These are phyloP conservation scores for Stevia rebaudiana DNA, from an alignment of 140 eudicot species.

Conservation along the genomic window DNA sequence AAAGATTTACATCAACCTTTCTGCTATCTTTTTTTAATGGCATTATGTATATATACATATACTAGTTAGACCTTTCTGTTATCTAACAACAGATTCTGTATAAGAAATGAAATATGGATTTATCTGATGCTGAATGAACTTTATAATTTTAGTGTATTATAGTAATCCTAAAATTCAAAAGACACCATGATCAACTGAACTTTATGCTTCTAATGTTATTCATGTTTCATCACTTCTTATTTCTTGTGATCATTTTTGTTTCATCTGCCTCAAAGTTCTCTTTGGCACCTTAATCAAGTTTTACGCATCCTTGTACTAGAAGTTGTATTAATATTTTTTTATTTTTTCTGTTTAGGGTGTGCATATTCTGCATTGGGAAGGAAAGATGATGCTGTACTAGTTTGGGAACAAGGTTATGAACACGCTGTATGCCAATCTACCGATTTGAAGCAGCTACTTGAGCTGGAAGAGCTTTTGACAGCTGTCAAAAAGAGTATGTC, in stretches of 20 bases:
- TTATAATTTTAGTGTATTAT: neutral
- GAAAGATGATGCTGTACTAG: conserved; percentile 70
- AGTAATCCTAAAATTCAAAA: neutral
- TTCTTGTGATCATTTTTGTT: conserved; percentile 7
- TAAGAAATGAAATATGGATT: neutral
- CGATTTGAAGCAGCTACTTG: conserved; percentile 84
- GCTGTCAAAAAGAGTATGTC: conserved; percentile 42
- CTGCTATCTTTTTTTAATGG: too few species aligned
- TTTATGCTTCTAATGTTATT: conserved; percentile 13
- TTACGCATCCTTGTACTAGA: conserved; percentile 7
- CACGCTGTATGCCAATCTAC: conserved; percentile 66
- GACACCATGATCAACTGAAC: neutral
- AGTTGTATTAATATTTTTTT: conserved; percentile 3
- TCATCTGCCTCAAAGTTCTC: conserved; percentile 14
- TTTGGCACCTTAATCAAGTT: conserved; percentile 10
- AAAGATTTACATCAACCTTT: neutral
- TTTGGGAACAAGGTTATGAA: conserved; percentile 85
- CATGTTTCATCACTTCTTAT: conserved; percentile 5
- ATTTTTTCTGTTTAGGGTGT: conserved; percentile 58
- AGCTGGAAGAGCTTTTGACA: conserved; percentile 81
- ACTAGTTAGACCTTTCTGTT: conserved; percentile 11
- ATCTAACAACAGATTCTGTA: neutral
- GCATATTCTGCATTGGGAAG: conserved; percentile 87
- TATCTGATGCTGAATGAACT: conserved; percentile 1
- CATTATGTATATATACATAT: too few species aligned